Evolutionary conservation across 2,329 filamentous ascomycete species (phyloP), one percentile per base, ranked within the genome.

Genomic region (Xylaria sp.): DNA sequence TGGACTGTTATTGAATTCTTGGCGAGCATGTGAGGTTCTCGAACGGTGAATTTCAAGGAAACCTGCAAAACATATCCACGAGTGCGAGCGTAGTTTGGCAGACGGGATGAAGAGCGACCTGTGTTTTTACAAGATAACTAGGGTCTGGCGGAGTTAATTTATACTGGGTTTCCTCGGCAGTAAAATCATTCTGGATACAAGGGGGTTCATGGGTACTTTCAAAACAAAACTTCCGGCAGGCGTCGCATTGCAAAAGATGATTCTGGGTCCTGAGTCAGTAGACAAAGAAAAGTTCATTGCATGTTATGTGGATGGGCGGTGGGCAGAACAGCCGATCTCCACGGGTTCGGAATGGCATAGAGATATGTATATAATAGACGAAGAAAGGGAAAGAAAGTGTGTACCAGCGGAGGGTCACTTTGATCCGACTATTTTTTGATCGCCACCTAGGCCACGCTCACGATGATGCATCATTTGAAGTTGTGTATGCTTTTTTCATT

Each of bases 301-400:
- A 48, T n/a, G 15, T 4, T 43, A 33, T 11, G 7, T 8, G 19
- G 21, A 17, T 23, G 7, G 21, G 31, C 8, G 6, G 13, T 25
- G 25, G 58, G 43, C 17, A 47, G 40, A 56, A 23, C 4, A n/a
- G 17, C 13, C 8, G 23, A 15, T 53, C 46, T 46, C 11, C 15
- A 27, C 13, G n/a, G 23, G 37, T 21, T 33, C 6, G 29, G 29
- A 37, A 52, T 44, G 31, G 54, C 11, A 54, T 43, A 53, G 41
- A 57, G 6, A 11, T 13, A 37, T 63, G 21, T 58, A 52, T 57
- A 58, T 55, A 52, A 29, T 52, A 58, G 33, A 54, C 21, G 27
- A 25, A 48, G 46, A 40, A 33, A 11, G 23, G 38, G 11, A 25
- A 23, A 54, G 35, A 38, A 11, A 11, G 17, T 47, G 15, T 29